These are phyloP conservation scores for Liriodendron chinense DNA, from an alignment of 164 flowering plant genomes.

Conservation along the genomic window DNA sequence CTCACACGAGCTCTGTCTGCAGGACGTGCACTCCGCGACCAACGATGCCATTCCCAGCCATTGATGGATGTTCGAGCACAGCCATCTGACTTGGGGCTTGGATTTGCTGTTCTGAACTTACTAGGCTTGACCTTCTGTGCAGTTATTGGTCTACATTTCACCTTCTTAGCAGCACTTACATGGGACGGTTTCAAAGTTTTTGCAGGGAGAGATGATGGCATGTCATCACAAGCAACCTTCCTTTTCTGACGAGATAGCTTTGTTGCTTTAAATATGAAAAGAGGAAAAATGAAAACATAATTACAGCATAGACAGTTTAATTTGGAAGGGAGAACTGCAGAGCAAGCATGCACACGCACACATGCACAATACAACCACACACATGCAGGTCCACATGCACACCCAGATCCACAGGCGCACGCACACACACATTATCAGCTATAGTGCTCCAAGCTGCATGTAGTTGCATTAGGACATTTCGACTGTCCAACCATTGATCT, in stretches of 20 bases:
- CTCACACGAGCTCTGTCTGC: conserved; percentile 71
- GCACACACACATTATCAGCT: no score
- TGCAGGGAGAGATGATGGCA: conserved; percentile 14
- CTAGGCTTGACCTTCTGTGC: conserved; percentile 30
- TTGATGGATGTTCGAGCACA: conserved; percentile 88
- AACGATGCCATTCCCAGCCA: conserved; percentile 97
- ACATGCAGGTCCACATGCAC: no score
- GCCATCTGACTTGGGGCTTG: conserved; percentile 73
- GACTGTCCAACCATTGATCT: no score
- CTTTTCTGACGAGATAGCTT: conserved; percentile 42
- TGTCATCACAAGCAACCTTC: conserved; percentile 31
- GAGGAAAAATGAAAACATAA: no score
- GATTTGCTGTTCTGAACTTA: conserved; percentile 28
- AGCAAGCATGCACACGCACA: no score
- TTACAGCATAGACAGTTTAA: no score
- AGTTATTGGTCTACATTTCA: conserved; percentile 20
- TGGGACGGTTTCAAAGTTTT: conserved; percentile 33
- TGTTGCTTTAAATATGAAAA: conserved; percentile 30
- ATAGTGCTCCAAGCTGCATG: no score
- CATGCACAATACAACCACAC: no score
- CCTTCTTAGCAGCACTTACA: conserved; percentile 26
- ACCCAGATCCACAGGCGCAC: no score
- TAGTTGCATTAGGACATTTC: no score
- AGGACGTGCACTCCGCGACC: conserved; percentile 79
- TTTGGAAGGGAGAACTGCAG: no score